Conservation (phyloP, 441 rosid genomes). For the Breynia disticha region DNA sequence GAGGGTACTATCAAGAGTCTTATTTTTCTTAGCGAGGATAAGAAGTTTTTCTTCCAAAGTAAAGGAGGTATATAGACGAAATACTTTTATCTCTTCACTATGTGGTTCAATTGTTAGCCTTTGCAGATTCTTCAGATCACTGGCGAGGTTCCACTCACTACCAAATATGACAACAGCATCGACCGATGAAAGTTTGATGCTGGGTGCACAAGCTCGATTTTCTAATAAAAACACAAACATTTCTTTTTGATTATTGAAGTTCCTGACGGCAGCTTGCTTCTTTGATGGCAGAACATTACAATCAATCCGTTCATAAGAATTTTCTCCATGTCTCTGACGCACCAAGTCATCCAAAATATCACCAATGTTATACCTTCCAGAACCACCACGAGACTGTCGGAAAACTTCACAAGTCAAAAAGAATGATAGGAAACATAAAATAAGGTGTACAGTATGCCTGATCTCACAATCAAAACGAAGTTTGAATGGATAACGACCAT, state of each 20-base stretch:
- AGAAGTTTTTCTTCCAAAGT: constrained; percentile 79
- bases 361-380: constrained; percentile 47
- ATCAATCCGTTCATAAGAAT: constrained; percentile 76
- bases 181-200: constrained; percentile 68
- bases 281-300: constrained; percentile 31
- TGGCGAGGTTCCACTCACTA: constrained; percentile 75
- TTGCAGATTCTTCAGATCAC: constrained; percentile 64
- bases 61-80: constrained; percentile 60
- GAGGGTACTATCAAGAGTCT: constrained; percentile 30
- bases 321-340: constrained; percentile 65
- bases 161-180: constrained; percentile 63
- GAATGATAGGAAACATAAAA: not conserved
- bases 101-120: constrained; percentile 57
- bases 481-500: too few relatives aligned
- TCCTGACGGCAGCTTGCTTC: constrained; percentile 51
- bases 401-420: constrained; percentile 5
- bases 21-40: constrained; percentile 58
- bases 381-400: constrained; percentile 51
- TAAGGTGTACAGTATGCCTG: not conserved
- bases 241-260: constrained; percentile 57
- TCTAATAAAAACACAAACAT: constrained; percentile 83
- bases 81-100: constrained; percentile 49
- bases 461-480: constrained; percentile 1
- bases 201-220: constrained; percentile 64
- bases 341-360: constrained; percentile 85